Evolutionary conservation across 2,329 filamentous ascomycete genomes (phyloP).

Genomic region (Magnaporthiopsis rhizophila): DNA sequence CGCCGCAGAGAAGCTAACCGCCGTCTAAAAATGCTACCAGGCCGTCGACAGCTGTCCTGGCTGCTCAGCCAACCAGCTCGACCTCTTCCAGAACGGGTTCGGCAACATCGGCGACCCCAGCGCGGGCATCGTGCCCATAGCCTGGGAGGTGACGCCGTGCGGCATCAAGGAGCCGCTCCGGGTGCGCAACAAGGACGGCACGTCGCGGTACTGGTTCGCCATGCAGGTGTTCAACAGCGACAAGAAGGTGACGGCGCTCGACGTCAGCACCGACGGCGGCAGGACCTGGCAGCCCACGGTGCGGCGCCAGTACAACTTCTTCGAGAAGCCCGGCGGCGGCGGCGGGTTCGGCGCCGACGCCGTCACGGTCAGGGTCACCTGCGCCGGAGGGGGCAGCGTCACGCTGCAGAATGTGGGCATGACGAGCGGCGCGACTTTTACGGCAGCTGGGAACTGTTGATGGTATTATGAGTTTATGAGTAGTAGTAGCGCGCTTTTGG

Average conservation of each 20-base stretch:
- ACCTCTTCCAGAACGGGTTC: conserved; percentile 37
- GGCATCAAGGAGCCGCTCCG: conserved; percentile 32
- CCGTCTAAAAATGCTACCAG: conserved; percentile 14
- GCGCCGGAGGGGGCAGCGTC: conserved; percentile 5
- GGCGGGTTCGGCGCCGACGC: conserved; percentile 28
- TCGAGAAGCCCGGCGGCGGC: conserved; percentile 37
- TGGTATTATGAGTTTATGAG: background rate
- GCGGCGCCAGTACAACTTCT: conserved; percentile 51
- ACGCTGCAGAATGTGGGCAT: conserved; percentile 8
- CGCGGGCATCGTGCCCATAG: conserved; percentile 26
- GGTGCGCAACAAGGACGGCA: conserved; percentile 37
- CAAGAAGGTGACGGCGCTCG: conserved; percentile 44
- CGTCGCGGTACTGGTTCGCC: conserved; percentile 34
- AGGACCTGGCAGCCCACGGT: conserved; percentile 49
- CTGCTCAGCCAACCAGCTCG: conserved; percentile 31
- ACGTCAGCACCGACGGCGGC: conserved; percentile 54
- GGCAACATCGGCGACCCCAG: conserved; percentile 26
- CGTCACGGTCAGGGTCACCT: conserved; percentile 9
- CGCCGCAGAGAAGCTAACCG: background rate
- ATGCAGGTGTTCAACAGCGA: conserved; percentile 61
- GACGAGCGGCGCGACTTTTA: conserved; percentile 8
- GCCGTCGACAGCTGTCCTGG: conserved; percentile 38
- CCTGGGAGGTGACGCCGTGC: conserved; percentile 29
- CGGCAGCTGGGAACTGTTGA: conserved; percentile 5
- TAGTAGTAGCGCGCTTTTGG: background rate